Base-by-base conservation (phyloP, 1,284 basidiomycete genomes). In the Calocybe gambosa region DNA sequence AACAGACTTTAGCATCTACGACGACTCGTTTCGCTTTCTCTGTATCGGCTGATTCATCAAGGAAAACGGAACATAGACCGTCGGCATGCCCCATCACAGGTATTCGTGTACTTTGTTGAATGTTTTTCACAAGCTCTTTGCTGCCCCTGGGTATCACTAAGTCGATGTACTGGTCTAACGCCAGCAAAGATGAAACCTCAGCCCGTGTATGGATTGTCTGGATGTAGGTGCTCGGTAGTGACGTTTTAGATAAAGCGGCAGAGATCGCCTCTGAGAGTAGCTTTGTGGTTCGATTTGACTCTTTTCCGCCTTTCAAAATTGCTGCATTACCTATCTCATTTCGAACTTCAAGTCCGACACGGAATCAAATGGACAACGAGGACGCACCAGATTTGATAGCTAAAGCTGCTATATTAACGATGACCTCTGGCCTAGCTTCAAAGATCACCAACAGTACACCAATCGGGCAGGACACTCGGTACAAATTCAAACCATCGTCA, bases 21-120 rank as follows among this genome's bases (percentile, higher is more conserved):
- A 87, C 80, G 6, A 97, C 77, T 12, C 91, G 75, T 28, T 87
- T 69, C 0, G 93, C 89, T 63, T 93, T 96, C 39, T 80, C 75
- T 36, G 72, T 57, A 55, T 88, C 78, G 0, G 94, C 95, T 29
- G 77, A 75, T 54, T 88, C 80, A 64, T 99, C 95, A 2, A 99
- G 68, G 64, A 87, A 98, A 1, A 94, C 82, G 4, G 84, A 78
- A 63, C 95, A 99, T 7, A 98, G 69, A 0, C 95, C 95, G 64
- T 99, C 95, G 3, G 96, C 95, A 61, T 99, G 96, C 0, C 96
- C 96, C 93, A 99, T 97, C 38, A 99, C 96, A 1, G 96, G 87
- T 53, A 99, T 98, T 46, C 88, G 77, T 0, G 95, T 96, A 52
- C 76, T 81, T 50, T 90, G 85, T 64, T 98, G 91, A 48, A 99